Conservation (phyloP, 345 rosid species). For the Eucalyptus shirleyi region DNA sequence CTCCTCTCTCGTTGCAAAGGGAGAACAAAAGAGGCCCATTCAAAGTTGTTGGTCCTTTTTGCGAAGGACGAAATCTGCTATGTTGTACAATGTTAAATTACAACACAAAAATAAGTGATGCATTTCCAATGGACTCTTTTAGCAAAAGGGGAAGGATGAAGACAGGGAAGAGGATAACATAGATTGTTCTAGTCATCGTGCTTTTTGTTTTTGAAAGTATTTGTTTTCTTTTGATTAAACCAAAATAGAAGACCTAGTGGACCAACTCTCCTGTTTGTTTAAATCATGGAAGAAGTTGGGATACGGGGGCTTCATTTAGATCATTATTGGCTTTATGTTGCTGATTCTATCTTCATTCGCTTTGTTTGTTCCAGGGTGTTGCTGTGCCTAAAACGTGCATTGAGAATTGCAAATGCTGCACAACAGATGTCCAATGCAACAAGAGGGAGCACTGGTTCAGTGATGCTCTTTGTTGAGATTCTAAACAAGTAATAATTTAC, state of each 20-base stretch:
- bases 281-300: background rate
- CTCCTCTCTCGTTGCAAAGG: background rate
- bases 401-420: slow-evolving; percentile 93
- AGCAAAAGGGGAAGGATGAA: background rate
- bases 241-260: background rate
- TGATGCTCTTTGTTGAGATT: slow-evolving; percentile 78
- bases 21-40: background rate
- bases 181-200: background rate
- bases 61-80: background rate
- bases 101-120: background rate
- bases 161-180: background rate
- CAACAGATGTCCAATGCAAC: slow-evolving; percentile 77
- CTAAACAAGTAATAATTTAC: slow-evolving; percentile 59
- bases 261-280: background rate
- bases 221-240: background rate
- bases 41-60: background rate
- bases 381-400: slow-evolving; percentile 85
- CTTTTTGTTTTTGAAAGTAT: background rate
- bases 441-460: slow-evolving; percentile 76
- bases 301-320: background rate
- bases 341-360: background rate
- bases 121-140: background rate
- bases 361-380: slow-evolving; percentile 44
- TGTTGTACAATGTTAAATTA: background rate
- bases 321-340: background rate